These are phyloP conservation scores for Leucaena leucocephala DNA, from an alignment of 306 rosid species.

Conservation along the genomic window DNA sequence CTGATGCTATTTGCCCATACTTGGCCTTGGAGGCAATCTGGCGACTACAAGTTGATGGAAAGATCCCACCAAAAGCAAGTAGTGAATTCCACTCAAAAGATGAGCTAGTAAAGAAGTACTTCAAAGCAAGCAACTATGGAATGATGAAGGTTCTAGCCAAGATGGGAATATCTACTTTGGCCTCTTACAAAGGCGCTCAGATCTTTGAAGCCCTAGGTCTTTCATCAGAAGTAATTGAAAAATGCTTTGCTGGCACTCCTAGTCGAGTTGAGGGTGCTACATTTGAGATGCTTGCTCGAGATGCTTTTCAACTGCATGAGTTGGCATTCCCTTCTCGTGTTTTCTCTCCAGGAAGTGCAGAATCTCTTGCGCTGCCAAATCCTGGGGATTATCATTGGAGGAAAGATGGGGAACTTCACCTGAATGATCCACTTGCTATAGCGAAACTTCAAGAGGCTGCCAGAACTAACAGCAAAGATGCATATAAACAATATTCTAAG, in stretches of 20 bases:
- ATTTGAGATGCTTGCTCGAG: constrained; percentile 86
- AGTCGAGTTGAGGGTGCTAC: constrained; percentile 99
- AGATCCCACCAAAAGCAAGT: constrained; percentile 76
- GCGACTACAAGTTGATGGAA: constrained; percentile 95
- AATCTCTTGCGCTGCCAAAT: constrained; percentile 90
- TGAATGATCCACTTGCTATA: constrained; percentile 94
- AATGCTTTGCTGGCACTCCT: constrained; percentile 96
- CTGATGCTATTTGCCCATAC: constrained; percentile 94
- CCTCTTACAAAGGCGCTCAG: constrained; percentile 98
- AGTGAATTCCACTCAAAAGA: constrained; percentile 74
- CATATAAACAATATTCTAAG: constrained; percentile 89
- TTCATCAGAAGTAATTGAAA: constrained; percentile 87
- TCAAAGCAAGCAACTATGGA: constrained; percentile 90
- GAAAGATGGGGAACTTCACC: constrained; percentile 95
- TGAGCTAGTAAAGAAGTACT: constrained; percentile 83
- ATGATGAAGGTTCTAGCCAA: constrained; percentile 99
- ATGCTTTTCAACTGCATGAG: constrained; percentile 80
- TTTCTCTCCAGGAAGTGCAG: constrained; percentile 90
- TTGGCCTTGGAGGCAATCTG: constrained; percentile 89
- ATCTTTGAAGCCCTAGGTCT: constrained; percentile 98
- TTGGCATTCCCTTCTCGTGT: constrained; percentile 82
- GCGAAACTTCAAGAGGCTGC: constrained; percentile 98
- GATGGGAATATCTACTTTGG: constrained; percentile 99
- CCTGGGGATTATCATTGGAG: constrained; percentile 99
- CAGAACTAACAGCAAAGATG: constrained; percentile 81